Percentiles rank a stretch among this genome's conserved stretches.
Evolutionary conservation across 805 yeast species (phyloP).

Genomic region (Komagataella pastoris): DNA sequence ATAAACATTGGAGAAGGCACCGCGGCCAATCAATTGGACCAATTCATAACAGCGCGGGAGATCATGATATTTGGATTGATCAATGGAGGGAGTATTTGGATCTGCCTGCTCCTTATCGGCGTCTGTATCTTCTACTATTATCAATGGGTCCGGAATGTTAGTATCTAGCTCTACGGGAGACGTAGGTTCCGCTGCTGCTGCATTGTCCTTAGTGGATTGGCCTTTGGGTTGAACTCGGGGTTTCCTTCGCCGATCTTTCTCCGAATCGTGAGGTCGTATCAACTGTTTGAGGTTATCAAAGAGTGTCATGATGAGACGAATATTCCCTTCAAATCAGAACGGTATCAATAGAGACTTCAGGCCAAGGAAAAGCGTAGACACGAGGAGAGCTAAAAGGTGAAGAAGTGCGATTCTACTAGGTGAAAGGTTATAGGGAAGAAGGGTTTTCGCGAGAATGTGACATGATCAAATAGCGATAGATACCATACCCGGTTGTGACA

Average conservation of each 20-base stretch:
- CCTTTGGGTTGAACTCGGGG: neutral
- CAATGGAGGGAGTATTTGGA: neutral
- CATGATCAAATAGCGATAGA: neutral
- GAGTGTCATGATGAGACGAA: neutral
- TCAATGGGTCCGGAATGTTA: neutral
- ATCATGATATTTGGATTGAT: slow-evolving; percentile 10
- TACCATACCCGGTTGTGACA: neutral
- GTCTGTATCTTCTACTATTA: neutral
- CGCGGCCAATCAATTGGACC: slow-evolving; percentile 47
- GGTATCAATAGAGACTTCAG: neutral
- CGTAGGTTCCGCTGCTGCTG: neutral
- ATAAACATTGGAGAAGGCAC: slow-evolving; percentile 84
- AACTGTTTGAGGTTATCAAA: neutral
- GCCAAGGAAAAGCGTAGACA: neutral
- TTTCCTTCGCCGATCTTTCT: neutral
- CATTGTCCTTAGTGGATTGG: neutral
- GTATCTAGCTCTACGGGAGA: neutral
- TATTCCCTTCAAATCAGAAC: neutral
- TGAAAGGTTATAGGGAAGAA: neutral
- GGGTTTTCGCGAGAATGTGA: neutral
- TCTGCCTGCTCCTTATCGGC: neutral
- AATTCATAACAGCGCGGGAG: slow-evolving; percentile 14
- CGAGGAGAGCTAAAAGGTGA: neutral
- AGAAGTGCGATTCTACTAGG: neutral
- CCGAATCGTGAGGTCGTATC: neutral